These are phyloP conservation scores for Asterophora lycoperdoides DNA, from an alignment of 768 basidiomycete species.

Conservation along the genomic window DNA sequence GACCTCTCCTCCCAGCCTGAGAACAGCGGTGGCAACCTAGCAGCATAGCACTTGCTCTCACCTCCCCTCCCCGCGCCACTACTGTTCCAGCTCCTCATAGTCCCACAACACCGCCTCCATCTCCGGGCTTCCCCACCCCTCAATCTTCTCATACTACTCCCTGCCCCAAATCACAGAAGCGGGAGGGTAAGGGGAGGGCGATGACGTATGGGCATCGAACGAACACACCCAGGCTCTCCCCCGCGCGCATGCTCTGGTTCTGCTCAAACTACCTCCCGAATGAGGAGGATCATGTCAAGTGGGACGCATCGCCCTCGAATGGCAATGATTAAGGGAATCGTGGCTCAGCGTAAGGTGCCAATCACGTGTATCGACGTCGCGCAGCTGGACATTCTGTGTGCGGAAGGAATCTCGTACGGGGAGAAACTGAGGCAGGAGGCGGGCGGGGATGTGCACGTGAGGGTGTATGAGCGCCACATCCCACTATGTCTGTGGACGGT, in stretches of 20 bases:
- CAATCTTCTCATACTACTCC: conserved; percentile 18
- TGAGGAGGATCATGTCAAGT: conserved; percentile 51
- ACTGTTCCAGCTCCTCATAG: conserved; percentile 60
- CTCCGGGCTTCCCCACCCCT: conserved; percentile 23
- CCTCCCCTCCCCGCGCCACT: conserved; percentile 45
- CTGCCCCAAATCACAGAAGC: too few species aligned
- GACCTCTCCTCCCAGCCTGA: neutral
- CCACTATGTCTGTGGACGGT: conserved; percentile 75
- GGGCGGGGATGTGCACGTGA: conserved; percentile 51
- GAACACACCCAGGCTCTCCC: conserved; percentile 54
- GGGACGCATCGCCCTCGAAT: conserved; percentile 57
- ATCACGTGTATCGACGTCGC: conserved; percentile 59
- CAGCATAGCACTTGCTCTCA: conserved; percentile 50
- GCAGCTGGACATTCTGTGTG: conserved; percentile 62
- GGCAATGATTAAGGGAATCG: too few species aligned
- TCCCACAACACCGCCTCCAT: conserved; percentile 63
- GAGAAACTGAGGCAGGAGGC: conserved; percentile 43
- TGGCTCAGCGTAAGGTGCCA: conserved; percentile 22
- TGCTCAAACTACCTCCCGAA: conserved; percentile 64
- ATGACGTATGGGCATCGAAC: conserved; percentile 47
- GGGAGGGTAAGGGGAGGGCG: too few species aligned
- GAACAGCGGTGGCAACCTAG: conserved; percentile 64
- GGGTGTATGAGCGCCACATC: conserved; percentile 65
- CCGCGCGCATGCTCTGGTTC: conserved; percentile 73
- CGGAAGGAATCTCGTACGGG: conserved; percentile 63